A percentile compares a stretch with the other conserved stretches of the same genome.
Conservation (phyloP, 495 filamentous ascomycete species). For the Lophiotrema nucula region DNA sequence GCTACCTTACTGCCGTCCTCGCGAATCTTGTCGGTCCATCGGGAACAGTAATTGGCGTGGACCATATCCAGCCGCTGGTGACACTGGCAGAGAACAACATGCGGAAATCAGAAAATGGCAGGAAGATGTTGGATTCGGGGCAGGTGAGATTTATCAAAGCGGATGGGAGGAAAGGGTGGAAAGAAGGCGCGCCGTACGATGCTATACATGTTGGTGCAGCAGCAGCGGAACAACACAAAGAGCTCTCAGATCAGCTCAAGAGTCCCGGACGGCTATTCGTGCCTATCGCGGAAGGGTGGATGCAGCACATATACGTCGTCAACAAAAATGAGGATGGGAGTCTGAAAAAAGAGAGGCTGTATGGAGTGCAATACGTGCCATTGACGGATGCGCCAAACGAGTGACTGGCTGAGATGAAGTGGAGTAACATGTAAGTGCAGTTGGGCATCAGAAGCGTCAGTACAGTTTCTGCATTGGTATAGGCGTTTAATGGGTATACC, state of each 20-base stretch:
- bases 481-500: too few relatives aligned
- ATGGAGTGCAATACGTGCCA: slow-evolving; percentile 89
- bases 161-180: slow-evolving; percentile 76
- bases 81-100: slow-evolving; percentile 75
- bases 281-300: slow-evolving; percentile 66
- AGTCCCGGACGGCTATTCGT: slow-evolving; percentile 61
- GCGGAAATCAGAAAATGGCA: slow-evolving; percentile 66
- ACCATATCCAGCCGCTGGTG: slow-evolving; percentile 79
- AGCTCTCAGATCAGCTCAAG: slow-evolving; percentile 74
- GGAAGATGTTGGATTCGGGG: slow-evolving; percentile 56
- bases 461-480: too few relatives aligned
- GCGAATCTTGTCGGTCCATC: slow-evolving; percentile 69
- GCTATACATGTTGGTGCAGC: slow-evolving; percentile 96
- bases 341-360: slow-evolving; percentile 70
- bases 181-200: slow-evolving; percentile 63
- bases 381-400: slow-evolving; percentile 74
- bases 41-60: slow-evolving; percentile 74
- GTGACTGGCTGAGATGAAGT: slow-evolving; percentile 4
- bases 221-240: slow-evolving; percentile 68
- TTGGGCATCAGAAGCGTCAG: too few relatives aligned
- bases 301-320: slow-evolving; percentile 84
- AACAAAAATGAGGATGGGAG: slow-evolving; percentile 81
- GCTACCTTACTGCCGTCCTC: slow-evolving; percentile 88
- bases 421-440: too few relatives aligned
- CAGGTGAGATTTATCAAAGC: slow-evolving; percentile 71